A percentile compares a stretch with the other conserved stretches of the same genome.
These are phyloP conservation scores for Bryoglossum gracile DNA, from an alignment of 495 filamentous ascomycete genomes.

Conservation along the genomic window DNA sequence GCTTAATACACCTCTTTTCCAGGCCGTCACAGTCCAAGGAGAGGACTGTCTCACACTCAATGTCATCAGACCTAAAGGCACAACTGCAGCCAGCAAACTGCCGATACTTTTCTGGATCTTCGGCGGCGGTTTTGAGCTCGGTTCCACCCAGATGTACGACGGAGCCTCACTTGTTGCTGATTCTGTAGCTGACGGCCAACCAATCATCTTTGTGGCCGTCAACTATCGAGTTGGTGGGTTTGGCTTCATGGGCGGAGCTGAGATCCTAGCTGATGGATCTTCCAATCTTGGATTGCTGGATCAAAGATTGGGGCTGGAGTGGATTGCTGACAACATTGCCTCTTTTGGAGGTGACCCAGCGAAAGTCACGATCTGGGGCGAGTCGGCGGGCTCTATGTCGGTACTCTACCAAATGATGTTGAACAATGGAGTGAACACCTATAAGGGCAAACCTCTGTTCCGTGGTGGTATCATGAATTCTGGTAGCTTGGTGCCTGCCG, in stretches of 20 bases:
- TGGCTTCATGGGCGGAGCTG: slow-evolving; percentile 54
- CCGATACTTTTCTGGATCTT: slow-evolving; percentile 65
- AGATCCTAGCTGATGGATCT: slow-evolving; percentile 58
- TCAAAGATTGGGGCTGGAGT: slow-evolving; percentile 36
- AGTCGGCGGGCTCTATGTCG: slow-evolving; percentile 46
- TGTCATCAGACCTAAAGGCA: slow-evolving; percentile 51
- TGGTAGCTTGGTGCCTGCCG: slow-evolving; percentile 55
- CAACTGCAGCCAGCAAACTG: slow-evolving; percentile 34
- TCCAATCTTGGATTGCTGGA: slow-evolving; percentile 39
- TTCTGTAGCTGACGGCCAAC: slow-evolving; percentile 49
- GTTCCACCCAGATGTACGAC: slow-evolving; percentile 47
- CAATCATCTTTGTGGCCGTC: slow-evolving; percentile 54
- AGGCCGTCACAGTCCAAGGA: slow-evolving; percentile 40
- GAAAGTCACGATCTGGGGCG: slow-evolving; percentile 38
- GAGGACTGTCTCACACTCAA: slow-evolving; percentile 64
- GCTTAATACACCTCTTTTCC: slow-evolving; percentile 48
- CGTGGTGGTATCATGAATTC: slow-evolving; percentile 58
- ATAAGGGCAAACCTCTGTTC: slow-evolving; percentile 65
- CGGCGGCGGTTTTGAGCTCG: slow-evolving; percentile 59
- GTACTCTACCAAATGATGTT: slow-evolving; percentile 64
- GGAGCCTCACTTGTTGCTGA: slow-evolving; percentile 43
- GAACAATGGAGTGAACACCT: slow-evolving; percentile 60
- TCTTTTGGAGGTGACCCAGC: slow-evolving; percentile 34
- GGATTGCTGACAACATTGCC: slow-evolving; percentile 46
- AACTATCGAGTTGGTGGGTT: slow-evolving; percentile 57